phyloP scores from a whole-genome alignment of 108 stramenopile species.

The Ochromonas danica region DNA sequence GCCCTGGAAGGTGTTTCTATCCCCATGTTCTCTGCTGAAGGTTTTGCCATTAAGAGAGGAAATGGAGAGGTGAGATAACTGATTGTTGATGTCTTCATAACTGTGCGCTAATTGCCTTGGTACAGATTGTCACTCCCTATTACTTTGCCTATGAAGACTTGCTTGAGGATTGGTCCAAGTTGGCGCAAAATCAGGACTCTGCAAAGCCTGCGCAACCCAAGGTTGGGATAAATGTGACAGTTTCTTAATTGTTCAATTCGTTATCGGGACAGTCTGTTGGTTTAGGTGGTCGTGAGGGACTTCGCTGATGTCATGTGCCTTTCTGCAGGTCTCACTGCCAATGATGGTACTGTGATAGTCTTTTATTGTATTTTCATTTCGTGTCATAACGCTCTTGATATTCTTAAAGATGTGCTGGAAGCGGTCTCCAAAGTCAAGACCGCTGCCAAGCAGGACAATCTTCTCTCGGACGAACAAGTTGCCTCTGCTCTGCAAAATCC shows the following conservation, averaged over 20 bases:
- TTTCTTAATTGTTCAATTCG: too few species aligned
- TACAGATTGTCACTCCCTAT: slow-evolving; percentile 9
- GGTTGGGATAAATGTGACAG: background rate
- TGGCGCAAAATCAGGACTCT: background rate
- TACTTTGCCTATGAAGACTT: slow-evolving; percentile 22
- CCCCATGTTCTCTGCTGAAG: slow-evolving; percentile 4
- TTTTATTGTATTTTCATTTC: too few species aligned
- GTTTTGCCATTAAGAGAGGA: background rate
- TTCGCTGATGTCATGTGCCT: background rate
- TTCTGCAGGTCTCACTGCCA: background rate
- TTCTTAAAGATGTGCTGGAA: too few species aligned
- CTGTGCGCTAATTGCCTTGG: background rate
- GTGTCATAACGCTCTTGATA: too few species aligned
- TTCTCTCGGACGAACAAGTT: background rate
- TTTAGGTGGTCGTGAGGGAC: background rate
- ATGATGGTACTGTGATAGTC: too few species aligned
- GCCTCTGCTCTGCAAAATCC: background rate
- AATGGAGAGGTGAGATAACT: background rate
- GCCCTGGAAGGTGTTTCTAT: background rate
- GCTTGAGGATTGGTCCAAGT: background rate
- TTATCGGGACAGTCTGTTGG: too few species aligned
- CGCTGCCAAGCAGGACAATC: background rate
- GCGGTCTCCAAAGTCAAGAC: too few species aligned
- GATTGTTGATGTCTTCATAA: background rate
- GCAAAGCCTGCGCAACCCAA: background rate